These are phyloP conservation scores for Fusarium drepaniforme DNA, from an alignment of 2,329 filamentous ascomycete genomes.

Conservation along the genomic window DNA sequence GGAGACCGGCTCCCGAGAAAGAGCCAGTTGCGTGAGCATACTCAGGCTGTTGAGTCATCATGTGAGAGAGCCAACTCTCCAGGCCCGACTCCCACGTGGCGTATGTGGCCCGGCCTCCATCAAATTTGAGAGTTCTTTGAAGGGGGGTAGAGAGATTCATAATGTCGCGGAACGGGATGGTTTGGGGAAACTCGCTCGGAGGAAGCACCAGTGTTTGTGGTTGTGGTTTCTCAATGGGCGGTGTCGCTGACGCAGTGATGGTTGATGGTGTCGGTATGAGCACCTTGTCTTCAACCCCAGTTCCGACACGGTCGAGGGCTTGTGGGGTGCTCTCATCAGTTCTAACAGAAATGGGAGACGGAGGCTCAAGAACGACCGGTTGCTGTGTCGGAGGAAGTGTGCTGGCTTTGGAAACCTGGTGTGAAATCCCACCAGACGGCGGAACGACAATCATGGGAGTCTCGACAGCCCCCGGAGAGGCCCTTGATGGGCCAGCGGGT, in stretches of 20 bases:
- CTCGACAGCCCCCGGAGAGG: slow-evolving; percentile 23
- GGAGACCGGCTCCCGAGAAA: slow-evolving; percentile 39
- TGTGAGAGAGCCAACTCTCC: slow-evolving; percentile 64
- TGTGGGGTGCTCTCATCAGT: slow-evolving; percentile 47
- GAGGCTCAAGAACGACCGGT: slow-evolving; percentile 50
- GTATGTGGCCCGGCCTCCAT: slow-evolving; percentile 78
- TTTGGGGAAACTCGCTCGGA: slow-evolving; percentile 39
- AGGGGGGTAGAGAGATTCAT: slow-evolving; percentile 72
- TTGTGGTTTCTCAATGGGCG: slow-evolving; percentile 48
- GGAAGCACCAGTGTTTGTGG: slow-evolving; percentile 31
- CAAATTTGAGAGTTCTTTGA: slow-evolving; percentile 80
- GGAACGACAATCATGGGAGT: slow-evolving; percentile 38
- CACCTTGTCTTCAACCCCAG: slow-evolving; percentile 60
- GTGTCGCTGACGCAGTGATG: slow-evolving; percentile 49
- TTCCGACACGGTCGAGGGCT: slow-evolving; percentile 47
- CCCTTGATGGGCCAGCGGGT: slow-evolving; percentile 22
- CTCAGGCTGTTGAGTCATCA: slow-evolving; percentile 62
- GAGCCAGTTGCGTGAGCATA: slow-evolving; percentile 55
- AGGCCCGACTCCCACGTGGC: slow-evolving; percentile 81
- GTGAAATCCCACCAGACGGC: slow-evolving; percentile 35
- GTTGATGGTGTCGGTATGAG: slow-evolving; percentile 51
- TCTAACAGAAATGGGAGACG: slow-evolving; percentile 57
- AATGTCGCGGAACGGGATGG: slow-evolving; percentile 81
- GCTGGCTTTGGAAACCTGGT: slow-evolving; percentile 42
- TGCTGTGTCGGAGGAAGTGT: slow-evolving; percentile 35